phyloP scores from a whole-genome alignment of 2,329 filamentous ascomycete genomes.

The Pezicula carpinea region DNA sequence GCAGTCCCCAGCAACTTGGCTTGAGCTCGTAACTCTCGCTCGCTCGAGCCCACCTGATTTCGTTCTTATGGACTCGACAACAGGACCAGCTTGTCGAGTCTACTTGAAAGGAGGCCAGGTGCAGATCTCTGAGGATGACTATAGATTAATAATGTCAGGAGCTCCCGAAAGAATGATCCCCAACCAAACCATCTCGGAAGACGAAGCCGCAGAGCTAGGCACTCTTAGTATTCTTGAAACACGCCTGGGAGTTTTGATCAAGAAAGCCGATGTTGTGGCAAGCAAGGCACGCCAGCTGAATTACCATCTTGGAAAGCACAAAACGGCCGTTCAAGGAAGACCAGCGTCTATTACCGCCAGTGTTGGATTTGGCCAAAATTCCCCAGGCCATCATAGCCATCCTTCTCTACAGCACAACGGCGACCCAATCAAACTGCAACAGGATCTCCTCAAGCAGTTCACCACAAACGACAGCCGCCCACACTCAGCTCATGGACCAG shows the following conservation, averaged over 20 bases:
- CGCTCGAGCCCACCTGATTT: slow-evolving; percentile 77
- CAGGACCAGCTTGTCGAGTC: slow-evolving; percentile 74
- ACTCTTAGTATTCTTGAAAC: slow-evolving; percentile 81
- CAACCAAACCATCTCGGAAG: slow-evolving; percentile 75
- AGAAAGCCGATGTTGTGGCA: slow-evolving; percentile 72
- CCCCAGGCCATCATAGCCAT: slow-evolving; percentile 17
- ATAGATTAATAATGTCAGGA: slow-evolving; percentile 75
- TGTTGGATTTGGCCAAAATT: slow-evolving; percentile 17
- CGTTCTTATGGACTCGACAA: slow-evolving; percentile 61
- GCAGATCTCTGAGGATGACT: slow-evolving; percentile 86
- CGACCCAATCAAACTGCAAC: slow-evolving; percentile 35
- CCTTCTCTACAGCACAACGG: slow-evolving; percentile 8
- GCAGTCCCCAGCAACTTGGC: slow-evolving; percentile 66
- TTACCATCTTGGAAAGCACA: slow-evolving; percentile 71
- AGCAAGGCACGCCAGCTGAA: slow-evolving; percentile 73
- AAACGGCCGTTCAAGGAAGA: slow-evolving; percentile 65
- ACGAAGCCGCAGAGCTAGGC: slow-evolving; percentile 79
- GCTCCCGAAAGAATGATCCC: slow-evolving; percentile 79
- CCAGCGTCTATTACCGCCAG: slow-evolving; percentile 35
- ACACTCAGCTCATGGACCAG: neutral
- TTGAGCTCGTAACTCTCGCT: slow-evolving; percentile 82
- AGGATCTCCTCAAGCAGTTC: slow-evolving; percentile 53
- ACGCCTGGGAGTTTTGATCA: slow-evolving; percentile 71
- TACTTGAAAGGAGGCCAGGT: slow-evolving; percentile 75
- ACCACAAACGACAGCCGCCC: slow-evolving; percentile 20